Conservation (phyloP, 2,329 filamentous ascomycete species). For the Pseudocercospora macadamiae region DNA sequence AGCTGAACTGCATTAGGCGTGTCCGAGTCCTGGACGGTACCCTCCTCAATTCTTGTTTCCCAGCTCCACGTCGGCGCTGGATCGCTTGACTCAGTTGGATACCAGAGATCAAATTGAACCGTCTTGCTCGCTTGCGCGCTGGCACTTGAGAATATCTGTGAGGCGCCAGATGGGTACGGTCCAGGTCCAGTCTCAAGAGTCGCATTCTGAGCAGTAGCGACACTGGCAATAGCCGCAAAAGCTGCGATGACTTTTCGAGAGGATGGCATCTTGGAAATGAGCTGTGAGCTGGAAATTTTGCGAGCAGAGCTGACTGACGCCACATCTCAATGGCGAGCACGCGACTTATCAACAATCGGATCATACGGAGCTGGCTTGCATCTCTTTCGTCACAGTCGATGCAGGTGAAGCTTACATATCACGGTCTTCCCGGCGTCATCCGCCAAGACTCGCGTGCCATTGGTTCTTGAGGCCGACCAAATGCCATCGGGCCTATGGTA, state of each 20-base stretch:
- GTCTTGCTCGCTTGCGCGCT: conserved; percentile 8
- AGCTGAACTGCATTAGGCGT: conserved; percentile 16
- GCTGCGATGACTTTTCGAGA: conserved; percentile 5
- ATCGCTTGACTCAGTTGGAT: conserved; percentile 8
- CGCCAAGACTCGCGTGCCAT: background rate
- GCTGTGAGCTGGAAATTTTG: background rate
- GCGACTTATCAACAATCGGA: conserved; percentile 5
- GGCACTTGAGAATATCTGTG: background rate
- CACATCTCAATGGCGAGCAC: conserved; percentile 8
- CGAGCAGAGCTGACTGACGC: background rate
- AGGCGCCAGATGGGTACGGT: background rate
- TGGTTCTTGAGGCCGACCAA: background rate
- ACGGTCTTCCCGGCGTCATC: conserved; percentile 5
- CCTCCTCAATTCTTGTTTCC: conserved; percentile 13
- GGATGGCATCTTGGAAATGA: background rate
- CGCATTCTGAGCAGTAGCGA: conserved; percentile 13
- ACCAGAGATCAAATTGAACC: conserved; percentile 15
- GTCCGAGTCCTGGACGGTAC: conserved; percentile 1
- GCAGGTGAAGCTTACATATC: conserved; percentile 11
- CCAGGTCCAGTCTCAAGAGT: conserved; percentile 16
- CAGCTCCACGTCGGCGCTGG: conserved; percentile 14
- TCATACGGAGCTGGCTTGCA: conserved; percentile 6
- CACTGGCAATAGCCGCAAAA: conserved; percentile 4
- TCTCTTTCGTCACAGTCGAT: conserved; percentile 5
- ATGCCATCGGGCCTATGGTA: background rate